Percentiles rank a stretch among this genome's conserved stretches.
These are phyloP conservation scores for Agrostemma githago DNA, from an alignment of 148 eudicot species.

Conservation along the genomic window DNA sequence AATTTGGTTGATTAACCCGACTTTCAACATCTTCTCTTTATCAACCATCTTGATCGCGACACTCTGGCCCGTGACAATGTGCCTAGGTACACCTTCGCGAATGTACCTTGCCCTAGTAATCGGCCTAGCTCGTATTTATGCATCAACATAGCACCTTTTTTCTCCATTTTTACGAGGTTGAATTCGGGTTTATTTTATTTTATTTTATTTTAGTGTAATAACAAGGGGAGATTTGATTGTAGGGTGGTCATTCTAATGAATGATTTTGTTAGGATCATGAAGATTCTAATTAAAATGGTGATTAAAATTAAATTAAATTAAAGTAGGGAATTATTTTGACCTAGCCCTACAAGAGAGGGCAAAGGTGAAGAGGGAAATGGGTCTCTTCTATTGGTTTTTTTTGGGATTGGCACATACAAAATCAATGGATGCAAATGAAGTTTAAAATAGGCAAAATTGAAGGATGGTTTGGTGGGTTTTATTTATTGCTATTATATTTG, in stretches of 20 bases:
- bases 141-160: conserved; percentile 51
- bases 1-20: conserved; percentile 59
- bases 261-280: conserved; percentile 4
- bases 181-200: not conserved
- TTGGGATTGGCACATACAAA: conserved; percentile 3
- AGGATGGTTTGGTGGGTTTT: not conserved
- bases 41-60: conserved; percentile 69
- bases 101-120: conserved; percentile 70
- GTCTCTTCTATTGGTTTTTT: not conserved
- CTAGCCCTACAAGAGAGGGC: conserved; percentile 15
- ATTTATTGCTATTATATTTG: not conserved
- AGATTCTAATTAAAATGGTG: not conserved
- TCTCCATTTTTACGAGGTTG: conserved; percentile 35
- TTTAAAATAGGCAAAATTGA: not conserved
- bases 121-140: conserved; percentile 63
- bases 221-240: conserved; percentile 3
- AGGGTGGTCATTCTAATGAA: not conserved
- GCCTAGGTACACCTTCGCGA: conserved; percentile 61
- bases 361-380: not conserved
- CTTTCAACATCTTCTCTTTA: conserved; percentile 54
- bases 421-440: not conserved
- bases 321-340: conserved; percentile 1
- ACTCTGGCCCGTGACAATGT: conserved; percentile 40
- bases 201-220: not conserved
- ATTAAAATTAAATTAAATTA: not conserved